A percentile compares a stretch with the other conserved stretches of the same genome.
These are phyloP conservation scores for Beauveria sp. DNA, from an alignment of 2,329 filamentous ascomycete genomes.

Conservation along the genomic window DNA sequence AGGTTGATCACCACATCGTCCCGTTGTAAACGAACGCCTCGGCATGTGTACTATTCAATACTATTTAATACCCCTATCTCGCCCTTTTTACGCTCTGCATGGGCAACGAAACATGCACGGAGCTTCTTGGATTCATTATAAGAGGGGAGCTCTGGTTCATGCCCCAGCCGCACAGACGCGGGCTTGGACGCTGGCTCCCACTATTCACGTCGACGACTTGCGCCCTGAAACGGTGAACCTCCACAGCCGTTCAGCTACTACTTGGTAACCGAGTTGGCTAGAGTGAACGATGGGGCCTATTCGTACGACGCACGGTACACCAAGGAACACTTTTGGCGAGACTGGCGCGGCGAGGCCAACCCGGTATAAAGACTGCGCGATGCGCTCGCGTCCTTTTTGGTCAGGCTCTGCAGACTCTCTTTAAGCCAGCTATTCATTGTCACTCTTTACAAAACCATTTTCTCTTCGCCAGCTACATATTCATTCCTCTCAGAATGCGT, in stretches of 20 bases:
- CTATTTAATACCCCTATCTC: not conserved
- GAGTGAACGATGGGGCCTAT: not conserved
- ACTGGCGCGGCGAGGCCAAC: not conserved
- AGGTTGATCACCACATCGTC: not conserved
- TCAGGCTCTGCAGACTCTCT: not conserved
- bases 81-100: not conserved
- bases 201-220: not conserved
- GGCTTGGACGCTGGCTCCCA: constrained; percentile 1
- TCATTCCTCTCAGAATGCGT: not conserved
- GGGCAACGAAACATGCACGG: not conserved
- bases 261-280: not conserved
- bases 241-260: not conserved
- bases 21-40: not conserved
- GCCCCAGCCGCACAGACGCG: not conserved
- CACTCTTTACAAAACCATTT: not conserved
- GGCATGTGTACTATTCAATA: not conserved
- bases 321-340: not conserved
- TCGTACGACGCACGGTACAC: not conserved
- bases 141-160: not conserved
- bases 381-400: not conserved
- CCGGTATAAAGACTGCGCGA: not conserved
- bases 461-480: not conserved
- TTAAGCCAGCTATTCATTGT: not conserved
- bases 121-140: not conserved
- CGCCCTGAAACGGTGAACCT: not conserved